Percentiles rank a stretch among this genome's conserved stretches.
phyloP scores from a whole-genome alignment of 1,284 basidiomycete species.

The Sporisorium exsertum region DNA sequence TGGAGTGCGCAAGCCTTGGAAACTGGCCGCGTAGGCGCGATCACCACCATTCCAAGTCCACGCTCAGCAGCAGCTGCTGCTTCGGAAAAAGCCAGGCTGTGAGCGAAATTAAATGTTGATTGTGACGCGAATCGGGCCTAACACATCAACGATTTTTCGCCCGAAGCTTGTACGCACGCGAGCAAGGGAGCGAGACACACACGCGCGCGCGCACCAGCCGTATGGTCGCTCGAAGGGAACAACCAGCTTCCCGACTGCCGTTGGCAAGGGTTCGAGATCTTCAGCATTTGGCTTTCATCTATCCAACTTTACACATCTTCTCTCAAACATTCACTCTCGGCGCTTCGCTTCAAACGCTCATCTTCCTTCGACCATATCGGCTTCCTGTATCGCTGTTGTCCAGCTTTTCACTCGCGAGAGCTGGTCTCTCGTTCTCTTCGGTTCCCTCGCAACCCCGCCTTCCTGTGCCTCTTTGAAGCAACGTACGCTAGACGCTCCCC shows the following conservation, averaged over 20 bases:
- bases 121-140: background rate
- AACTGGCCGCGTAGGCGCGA: slow-evolving; percentile 42
- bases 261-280: background rate
- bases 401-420: background rate
- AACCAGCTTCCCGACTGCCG: background rate
- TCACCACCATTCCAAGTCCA: slow-evolving; percentile 16
- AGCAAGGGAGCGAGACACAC: background rate
- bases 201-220: slow-evolving; percentile 15
- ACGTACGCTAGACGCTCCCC: background rate
- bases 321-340: background rate
- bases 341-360: too few relatives aligned
- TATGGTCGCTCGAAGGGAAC: background rate
- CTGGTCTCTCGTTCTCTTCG: slow-evolving; percentile 9
- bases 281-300: background rate
- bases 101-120: too few relatives aligned
- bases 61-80: background rate
- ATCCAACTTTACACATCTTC: too few relatives aligned
- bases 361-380: background rate
- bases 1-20: slow-evolving; percentile 23
- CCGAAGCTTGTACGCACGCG: background rate
- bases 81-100: too few relatives aligned
- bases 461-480: background rate
- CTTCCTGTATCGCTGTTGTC: slow-evolving; percentile 3
- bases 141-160: slow-evolving; percentile 5
- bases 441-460: slow-evolving; percentile 2